These are phyloP conservation scores for Apiotrichum mycotoxinovorans DNA, from an alignment of 1,284 basidiomycete species.

Conservation along the genomic window DNA sequence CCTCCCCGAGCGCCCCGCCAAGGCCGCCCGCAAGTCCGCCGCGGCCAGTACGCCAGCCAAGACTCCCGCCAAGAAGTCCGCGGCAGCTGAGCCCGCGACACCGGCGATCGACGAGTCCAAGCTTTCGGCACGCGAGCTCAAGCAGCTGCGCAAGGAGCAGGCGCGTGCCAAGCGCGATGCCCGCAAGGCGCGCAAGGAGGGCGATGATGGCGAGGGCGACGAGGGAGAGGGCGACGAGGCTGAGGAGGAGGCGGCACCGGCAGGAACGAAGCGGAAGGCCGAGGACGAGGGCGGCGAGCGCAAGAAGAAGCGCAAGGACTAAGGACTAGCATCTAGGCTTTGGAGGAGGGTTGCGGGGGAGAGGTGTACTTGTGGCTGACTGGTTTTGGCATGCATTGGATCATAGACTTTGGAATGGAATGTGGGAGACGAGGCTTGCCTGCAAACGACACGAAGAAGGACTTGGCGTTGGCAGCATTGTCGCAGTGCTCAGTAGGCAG, in stretches of 20 bases:
- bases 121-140: constrained; percentile 35
- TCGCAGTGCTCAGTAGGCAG: too few relatives aligned
- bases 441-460: too few relatives aligned
- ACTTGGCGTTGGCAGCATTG: neutral
- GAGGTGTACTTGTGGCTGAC: neutral
- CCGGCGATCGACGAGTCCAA: constrained; percentile 30
- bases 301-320: constrained; percentile 32
- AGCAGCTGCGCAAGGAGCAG: constrained; percentile 43
- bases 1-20: constrained; percentile 19
- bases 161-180: constrained; percentile 40
- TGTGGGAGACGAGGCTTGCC: too few relatives aligned
- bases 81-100: constrained; percentile 3
- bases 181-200: constrained; percentile 42
- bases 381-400: neutral
- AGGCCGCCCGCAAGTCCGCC: constrained; percentile 10
- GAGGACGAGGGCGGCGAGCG: constrained; percentile 22
- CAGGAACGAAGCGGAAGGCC: constrained; percentile 42
- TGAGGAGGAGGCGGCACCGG: constrained; percentile 11
- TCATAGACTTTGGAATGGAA: neutral
- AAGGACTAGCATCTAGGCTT: neutral
- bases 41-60: constrained; percentile 10
- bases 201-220: constrained; percentile 9
- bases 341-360: neutral
- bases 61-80: constrained; percentile 3
- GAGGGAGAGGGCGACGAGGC: constrained; percentile 19